Evolutionary conservation across 176 grass and related monocot genomes (phyloP), one percentile per base, ranked within the genome.

Genomic region (Aegilops tauschii): DNA sequence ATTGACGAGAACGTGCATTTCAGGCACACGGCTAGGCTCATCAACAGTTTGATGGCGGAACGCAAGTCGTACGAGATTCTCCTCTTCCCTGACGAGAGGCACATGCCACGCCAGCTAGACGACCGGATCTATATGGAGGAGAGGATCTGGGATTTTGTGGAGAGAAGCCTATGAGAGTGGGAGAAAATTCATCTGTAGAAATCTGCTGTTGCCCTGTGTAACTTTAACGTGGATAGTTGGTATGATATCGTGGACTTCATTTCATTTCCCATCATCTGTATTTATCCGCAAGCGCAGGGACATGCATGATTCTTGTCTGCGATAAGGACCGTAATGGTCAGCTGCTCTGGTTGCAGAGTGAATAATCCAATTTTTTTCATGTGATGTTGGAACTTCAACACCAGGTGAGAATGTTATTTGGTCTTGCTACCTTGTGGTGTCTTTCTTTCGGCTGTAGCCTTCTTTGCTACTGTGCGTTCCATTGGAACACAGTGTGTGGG

Each of bases 1-100:
- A 94, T 94, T 12, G 97, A 99, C 16, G 97, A 99, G 85, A 99
- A 99, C 12, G 97, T 99, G 80, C 97, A 99, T 83, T 99, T 96
- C 73, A 88, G 97, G 89, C 97, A 99, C 83, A 99, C 97, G 1
- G 97, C 97, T 2, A 93, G 97, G 44, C 90, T 99, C 9, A 76
- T 99, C 81, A 99, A 99, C 11, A 75, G 85, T 16, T 83, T 99
- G 52, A 94, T 97, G 82, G 89, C 91, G 7, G 92, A 88, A 39
- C 82, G 97, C 27, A 99, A 97, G 83, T 84, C 88, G 0, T 99
- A 99, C 1, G 97, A 99, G 80, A 93, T 99, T 86, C 87, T 99
- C 40, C 78, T 99, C 39, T 99, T 99, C 63, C 97, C 97, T 1
- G 97, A 99, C 0, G 97, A 97, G 54, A 81, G 94, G 63, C 97